phyloP scores from a whole-genome alignment of 306 rosid species.

The Vigna angularis region DNA sequence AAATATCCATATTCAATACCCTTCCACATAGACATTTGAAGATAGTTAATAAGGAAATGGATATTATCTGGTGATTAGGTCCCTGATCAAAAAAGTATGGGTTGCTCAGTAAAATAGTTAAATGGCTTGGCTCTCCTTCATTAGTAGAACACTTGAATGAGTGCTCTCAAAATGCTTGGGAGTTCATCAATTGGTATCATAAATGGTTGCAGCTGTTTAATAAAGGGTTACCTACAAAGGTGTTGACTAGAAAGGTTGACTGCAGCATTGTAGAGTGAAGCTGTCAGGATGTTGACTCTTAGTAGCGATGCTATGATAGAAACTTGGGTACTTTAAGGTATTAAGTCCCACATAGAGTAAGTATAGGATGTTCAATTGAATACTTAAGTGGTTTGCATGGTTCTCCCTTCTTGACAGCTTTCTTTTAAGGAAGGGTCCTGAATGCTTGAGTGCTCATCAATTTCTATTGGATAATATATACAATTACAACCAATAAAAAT shows the following conservation, averaged over 20 bases:
- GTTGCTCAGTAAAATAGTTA: not conserved
- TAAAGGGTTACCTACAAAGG: not conserved
- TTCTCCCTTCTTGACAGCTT: not conserved
- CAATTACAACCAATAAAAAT: slow-evolving; percentile 8
- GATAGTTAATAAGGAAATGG: not conserved
- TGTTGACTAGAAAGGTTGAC: not conserved
- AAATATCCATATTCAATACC: not conserved
- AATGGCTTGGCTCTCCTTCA: not conserved
- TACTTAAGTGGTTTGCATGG: not conserved
- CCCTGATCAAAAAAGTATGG: not conserved
- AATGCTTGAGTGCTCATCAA: not conserved
- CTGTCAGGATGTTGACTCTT: not conserved
- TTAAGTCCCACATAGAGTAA: not conserved
- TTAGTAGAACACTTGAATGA: not conserved
- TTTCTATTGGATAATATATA: not conserved
- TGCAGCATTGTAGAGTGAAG: not conserved
- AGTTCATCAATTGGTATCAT: not conserved
- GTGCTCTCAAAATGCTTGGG: not conserved
- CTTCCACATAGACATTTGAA: not conserved
- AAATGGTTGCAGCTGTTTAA: not conserved
- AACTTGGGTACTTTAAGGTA: not conserved
- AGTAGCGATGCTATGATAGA: not conserved
- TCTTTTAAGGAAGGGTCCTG: not conserved
- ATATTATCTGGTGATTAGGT: not conserved
- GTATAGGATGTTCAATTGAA: not conserved